Percentiles rank a stretch among this genome's conserved stretches.
phyloP scores from a whole-genome alignment of 495 filamentous ascomycete genomes.

The Penicillium cinerascens region DNA sequence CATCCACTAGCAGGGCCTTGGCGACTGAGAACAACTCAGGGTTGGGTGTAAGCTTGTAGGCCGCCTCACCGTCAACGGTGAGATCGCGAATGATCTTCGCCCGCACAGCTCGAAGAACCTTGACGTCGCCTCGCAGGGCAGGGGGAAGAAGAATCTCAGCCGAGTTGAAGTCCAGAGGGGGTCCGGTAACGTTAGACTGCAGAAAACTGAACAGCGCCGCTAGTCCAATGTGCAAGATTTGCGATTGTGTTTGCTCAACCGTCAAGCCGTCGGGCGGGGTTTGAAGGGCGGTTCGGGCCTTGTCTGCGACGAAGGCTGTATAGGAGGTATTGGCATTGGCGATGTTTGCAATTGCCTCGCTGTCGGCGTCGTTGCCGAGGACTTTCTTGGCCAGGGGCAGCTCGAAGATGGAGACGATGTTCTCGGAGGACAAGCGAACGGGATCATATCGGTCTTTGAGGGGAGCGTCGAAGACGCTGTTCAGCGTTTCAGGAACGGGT shows the following conservation, averaged over 20 bases:
- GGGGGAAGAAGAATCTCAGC: conserved; percentile 54
- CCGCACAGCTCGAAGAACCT: conserved; percentile 36
- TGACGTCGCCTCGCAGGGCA: conserved; percentile 25
- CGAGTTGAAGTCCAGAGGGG: conserved; percentile 58
- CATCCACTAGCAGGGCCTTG: conserved; percentile 46
- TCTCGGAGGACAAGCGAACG: conserved; percentile 33
- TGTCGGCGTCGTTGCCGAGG: conserved; percentile 31
- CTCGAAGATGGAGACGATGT: conserved; percentile 36
- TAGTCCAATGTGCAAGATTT: conserved; percentile 57
- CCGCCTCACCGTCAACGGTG: conserved; percentile 77
- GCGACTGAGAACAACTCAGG: conserved; percentile 79
- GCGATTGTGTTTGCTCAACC: conserved; percentile 33
- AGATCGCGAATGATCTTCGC: conserved; percentile 58
- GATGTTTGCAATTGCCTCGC: conserved; percentile 24
- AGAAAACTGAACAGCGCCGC: conserved; percentile 80
- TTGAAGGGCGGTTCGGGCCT: conserved; percentile 26
- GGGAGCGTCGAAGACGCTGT: conserved; percentile 34
- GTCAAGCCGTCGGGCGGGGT: conserved; percentile 23
- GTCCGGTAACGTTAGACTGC: conserved; percentile 89
- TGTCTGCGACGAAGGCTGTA: conserved; percentile 33
- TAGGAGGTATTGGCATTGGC: conserved; percentile 32
- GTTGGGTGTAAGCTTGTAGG: conserved; percentile 78
- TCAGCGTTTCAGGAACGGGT: conserved; percentile 27
- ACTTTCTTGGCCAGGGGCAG: conserved; percentile 36
- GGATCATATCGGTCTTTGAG: conserved; percentile 35